Conservation (phyloP, 1,284 basidiomycete genomes). For the Farysia itapuensis region DNA sequence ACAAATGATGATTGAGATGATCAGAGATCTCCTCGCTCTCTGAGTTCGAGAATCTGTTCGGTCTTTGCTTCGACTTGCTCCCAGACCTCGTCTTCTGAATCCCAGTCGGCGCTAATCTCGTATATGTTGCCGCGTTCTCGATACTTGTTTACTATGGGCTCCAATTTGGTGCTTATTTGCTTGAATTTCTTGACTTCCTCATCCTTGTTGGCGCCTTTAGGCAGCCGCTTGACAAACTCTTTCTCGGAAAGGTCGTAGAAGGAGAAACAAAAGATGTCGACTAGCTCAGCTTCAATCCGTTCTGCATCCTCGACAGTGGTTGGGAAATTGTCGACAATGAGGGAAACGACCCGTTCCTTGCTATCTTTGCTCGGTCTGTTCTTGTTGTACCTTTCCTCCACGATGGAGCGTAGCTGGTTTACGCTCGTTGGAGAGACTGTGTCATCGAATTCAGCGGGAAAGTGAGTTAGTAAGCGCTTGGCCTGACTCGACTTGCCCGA, state of each 20-base stretch:
- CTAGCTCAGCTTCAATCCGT: constrained; percentile 26
- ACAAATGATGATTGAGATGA: no score
- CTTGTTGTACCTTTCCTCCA: constrained; percentile 3
- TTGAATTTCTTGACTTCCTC: constrained; percentile 32
- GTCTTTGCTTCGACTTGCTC: constrained; percentile 52
- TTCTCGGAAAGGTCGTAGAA: constrained; percentile 40
- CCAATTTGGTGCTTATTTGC: constrained; percentile 4
- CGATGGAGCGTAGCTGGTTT: constrained; percentile 10
- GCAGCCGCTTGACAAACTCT: constrained; percentile 27
- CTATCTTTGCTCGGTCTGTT: neutral
- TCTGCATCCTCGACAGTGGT: constrained; percentile 29
- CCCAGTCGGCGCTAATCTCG: constrained; percentile 49
- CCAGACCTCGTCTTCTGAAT: constrained; percentile 50
- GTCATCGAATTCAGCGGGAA: constrained; percentile 18
- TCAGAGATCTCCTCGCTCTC: constrained; percentile 18
- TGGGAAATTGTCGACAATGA: constrained; percentile 44
- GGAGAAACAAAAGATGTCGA: constrained; percentile 43
- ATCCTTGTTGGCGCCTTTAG: constrained; percentile 3
- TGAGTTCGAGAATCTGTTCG: constrained; percentile 29
- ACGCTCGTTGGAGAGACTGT: constrained; percentile 10
- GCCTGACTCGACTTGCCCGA: constrained; percentile 42
- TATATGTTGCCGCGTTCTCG: constrained; percentile 43
- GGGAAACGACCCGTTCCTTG: constrained; percentile 9
- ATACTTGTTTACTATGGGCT: constrained; percentile 35
- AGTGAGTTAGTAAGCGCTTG: constrained; percentile 29